Base-by-base conservation (phyloP, 331 rosid species). In the Saraca asoca region DNA sequence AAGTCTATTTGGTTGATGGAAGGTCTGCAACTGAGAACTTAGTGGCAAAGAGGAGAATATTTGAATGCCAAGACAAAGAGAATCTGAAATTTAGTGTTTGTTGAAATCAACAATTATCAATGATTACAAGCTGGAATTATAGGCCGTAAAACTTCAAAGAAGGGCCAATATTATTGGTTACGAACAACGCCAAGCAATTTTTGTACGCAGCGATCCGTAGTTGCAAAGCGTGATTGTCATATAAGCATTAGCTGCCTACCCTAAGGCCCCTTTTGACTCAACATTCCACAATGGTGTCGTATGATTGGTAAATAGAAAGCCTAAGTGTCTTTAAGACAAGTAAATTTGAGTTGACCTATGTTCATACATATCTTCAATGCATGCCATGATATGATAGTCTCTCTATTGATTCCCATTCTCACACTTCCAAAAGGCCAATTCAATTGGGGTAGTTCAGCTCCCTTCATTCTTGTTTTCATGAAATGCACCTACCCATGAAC, bases 181-280 rank as follows among this genome's bases (percentile, higher is more conserved):
- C 18, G 56, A 41, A 64, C 8, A 64, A 44, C 43, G 56, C 58
- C 62, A 42, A 42, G 41, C 15, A 58, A 18, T 42, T 46, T 12
- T 42, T 49, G 34, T 42, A 58, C 50, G 78, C 80, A 70, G 72
- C 78, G 11, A 61, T 4, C 9, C 12, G 53, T 49, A 60, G 31
- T 43, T 61, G 56, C 61, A 71, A 75, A 62, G 60, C 38, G 37
- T 56, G 78, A n/a, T 59, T 57, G 54, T 43, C 16, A 71, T 53
- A 53, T 46, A 66, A 66, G 55, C 69, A 79, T 42, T 39, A 51
- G 72, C 71, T 12, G 66, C 79, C 81, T 74, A 51, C 83, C 38
- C 2, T n/a, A 19, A 35, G 37, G 52, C 53, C 67, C 65, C 53
- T 62, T 80, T 69, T 75, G 73, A 69, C 74, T 70, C 76, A 12